Conservation (phyloP, 1,284 basidiomycete genomes). For the Leccinum subfulvum region DNA sequence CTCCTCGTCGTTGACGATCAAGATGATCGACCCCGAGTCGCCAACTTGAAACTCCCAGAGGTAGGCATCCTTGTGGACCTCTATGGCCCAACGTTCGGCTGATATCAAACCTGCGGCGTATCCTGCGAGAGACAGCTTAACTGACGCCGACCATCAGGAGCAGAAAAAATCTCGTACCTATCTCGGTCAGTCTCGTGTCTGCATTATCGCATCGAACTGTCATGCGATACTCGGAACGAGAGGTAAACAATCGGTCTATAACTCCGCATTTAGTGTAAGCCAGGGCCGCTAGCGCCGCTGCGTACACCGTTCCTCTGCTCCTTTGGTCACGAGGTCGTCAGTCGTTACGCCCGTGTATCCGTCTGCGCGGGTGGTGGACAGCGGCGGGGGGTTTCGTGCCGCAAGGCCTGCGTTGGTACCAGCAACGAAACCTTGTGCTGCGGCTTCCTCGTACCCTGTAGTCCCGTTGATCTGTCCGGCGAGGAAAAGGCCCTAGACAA, state of each 20-base stretch:
- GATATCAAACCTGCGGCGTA: conserved; percentile 61
- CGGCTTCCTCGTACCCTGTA: conserved; percentile 91
- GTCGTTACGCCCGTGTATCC: conserved; percentile 88
- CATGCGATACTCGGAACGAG: conserved; percentile 86
- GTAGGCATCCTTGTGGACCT: conserved; percentile 97
- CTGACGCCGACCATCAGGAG: neutral
- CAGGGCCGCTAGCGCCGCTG: conserved; percentile 1
- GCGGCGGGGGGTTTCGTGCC: conserved; percentile 51
- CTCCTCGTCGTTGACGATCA: conserved; percentile 94
- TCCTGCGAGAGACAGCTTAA: conserved; percentile 36
- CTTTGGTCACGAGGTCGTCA: conserved; percentile 85
- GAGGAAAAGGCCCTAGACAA: conserved; percentile 69
- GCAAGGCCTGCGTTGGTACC: conserved; percentile 85
- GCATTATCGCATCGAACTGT: conserved; percentile 87
- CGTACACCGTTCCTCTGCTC: conserved; percentile 85
- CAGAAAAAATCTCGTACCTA: conserved; percentile 38
- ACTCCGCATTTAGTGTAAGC: conserved; percentile 2
- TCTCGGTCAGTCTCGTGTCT: conserved; percentile 75
- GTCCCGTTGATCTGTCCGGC: conserved; percentile 92
- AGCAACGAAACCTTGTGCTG: conserved; percentile 81
- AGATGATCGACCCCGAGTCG: conserved; percentile 65
- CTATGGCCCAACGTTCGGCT: conserved; percentile 60
- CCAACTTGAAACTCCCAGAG: conserved; percentile 88
- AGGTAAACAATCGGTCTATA: conserved; percentile 90
- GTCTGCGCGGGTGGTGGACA: conserved; percentile 77